Conservation (phyloP, 441 rosid genomes). For the Hura crepitans region DNA sequence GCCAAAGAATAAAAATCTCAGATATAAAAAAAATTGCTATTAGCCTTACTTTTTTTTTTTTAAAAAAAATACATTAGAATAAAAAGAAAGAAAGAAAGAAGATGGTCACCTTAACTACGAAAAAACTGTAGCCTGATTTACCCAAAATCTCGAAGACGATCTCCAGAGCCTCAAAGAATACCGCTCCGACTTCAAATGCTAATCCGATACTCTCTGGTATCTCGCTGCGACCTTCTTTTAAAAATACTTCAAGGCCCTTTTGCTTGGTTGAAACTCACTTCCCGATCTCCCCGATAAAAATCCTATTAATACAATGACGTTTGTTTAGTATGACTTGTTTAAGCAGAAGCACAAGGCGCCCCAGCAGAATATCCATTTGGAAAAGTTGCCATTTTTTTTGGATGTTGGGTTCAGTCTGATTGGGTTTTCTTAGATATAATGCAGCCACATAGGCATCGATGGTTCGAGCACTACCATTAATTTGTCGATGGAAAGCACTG, state of each 20-base stretch:
- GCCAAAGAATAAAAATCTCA: too few species aligned
- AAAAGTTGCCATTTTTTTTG: slow-evolving; percentile 76
- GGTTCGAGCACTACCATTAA: slow-evolving; percentile 75
- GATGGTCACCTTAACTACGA: too few species aligned
- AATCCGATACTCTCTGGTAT: slow-evolving; percentile 62
- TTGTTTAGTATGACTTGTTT: slow-evolving; percentile 84
- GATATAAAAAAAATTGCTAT: too few species aligned
- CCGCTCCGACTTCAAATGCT: slow-evolving; percentile 80
- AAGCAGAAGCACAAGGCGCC: slow-evolving; percentile 75
- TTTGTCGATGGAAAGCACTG: slow-evolving; percentile 73
- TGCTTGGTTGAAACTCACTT: slow-evolving; percentile 88
- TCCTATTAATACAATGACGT: slow-evolving; percentile 72
- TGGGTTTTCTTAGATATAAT: slow-evolving; percentile 65
- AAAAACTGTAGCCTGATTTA: too few species aligned
- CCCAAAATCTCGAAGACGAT: slow-evolving; percentile 87
- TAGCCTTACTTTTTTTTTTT: too few species aligned
- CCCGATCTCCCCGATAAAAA: slow-evolving; percentile 82
- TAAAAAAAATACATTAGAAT: too few species aligned
- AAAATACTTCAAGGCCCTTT: slow-evolving; percentile 65
- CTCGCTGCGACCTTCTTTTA: slow-evolving; percentile 77
- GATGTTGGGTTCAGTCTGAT: slow-evolving; percentile 82
- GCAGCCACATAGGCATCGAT: slow-evolving; percentile 66
- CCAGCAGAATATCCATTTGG: slow-evolving; percentile 86
- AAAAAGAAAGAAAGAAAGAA: too few species aligned
- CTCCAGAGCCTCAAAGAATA: slow-evolving; percentile 60